Percentiles rank a stretch among this genome's conserved stretches.
phyloP scores from a whole-genome alignment of 805 yeast species.

The Kodamaea hsintzibuensis region DNA sequence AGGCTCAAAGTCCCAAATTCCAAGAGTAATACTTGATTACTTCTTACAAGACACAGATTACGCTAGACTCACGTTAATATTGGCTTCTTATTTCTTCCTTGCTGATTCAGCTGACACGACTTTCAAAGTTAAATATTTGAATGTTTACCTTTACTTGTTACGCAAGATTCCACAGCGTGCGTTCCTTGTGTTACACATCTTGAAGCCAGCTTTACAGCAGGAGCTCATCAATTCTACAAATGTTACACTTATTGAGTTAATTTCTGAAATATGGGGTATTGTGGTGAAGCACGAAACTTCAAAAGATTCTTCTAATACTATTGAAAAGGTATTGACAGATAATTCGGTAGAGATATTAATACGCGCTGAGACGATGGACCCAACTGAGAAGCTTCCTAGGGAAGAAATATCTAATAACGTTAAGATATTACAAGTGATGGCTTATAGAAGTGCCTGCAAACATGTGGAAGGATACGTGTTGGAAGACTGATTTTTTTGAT shows the following conservation, averaged over 20 bases:
- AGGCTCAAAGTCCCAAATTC: conserved; percentile 23
- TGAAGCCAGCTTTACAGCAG: conserved; percentile 27
- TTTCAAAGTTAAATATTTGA: conserved; percentile 32
- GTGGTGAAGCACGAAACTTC: conserved; percentile 13
- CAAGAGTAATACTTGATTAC: conserved; percentile 29
- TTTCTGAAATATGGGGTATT: conserved; percentile 27
- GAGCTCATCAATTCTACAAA: conserved; percentile 29
- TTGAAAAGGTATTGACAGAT: conserved; percentile 19
- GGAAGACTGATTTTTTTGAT: conserved; percentile 24
- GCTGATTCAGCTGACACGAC: conserved; percentile 29
- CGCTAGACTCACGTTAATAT: conserved; percentile 26
- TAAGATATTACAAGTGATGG: conserved; percentile 31
- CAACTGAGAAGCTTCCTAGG: neutral
- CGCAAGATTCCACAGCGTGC: conserved; percentile 21
- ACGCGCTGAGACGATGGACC: conserved; percentile 4
- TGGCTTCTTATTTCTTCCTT: conserved; percentile 32
- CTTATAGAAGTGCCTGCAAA: conserved; percentile 37
- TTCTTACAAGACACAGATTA: conserved; percentile 18
- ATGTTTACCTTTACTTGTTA: conserved; percentile 29
- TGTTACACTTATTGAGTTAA: conserved; percentile 25
- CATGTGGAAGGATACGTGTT: conserved; percentile 36
- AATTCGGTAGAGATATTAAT: conserved; percentile 4
- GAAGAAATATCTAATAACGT: conserved; percentile 12
- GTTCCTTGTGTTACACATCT: conserved; percentile 30
- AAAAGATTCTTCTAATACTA: conserved; percentile 1